Percentiles rank a stretch among this genome's conserved stretches.
Evolutionary conservation across 2,329 filamentous ascomycete genomes (phyloP).

Genomic region (Ophiostoma perfectum): DNA sequence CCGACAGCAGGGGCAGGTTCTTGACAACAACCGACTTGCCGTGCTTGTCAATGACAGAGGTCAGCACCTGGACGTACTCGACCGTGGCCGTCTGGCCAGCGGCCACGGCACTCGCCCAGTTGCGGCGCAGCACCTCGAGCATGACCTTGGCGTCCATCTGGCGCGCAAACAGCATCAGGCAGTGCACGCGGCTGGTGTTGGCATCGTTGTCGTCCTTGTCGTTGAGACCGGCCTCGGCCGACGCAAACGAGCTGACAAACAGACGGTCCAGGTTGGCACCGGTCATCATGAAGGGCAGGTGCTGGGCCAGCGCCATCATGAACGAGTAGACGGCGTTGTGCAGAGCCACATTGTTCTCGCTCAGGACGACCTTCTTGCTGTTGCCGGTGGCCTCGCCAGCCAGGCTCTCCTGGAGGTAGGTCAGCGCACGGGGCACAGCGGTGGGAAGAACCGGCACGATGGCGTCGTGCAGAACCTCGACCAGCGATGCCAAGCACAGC

Average conservation of each 20-base stretch:
- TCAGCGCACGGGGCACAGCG: slow-evolving; percentile 65
- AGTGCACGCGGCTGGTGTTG: slow-evolving; percentile 60
- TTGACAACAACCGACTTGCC: slow-evolving; percentile 73
- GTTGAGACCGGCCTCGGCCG: slow-evolving; percentile 58
- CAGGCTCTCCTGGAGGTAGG: slow-evolving; percentile 63
- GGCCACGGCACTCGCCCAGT: slow-evolving; percentile 61
- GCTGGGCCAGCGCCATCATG: slow-evolving; percentile 70
- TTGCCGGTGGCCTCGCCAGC: slow-evolving; percentile 34
- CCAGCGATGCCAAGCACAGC: slow-evolving; percentile 79
- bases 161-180: slow-evolving; percentile 68
- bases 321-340: slow-evolving; percentile 81
- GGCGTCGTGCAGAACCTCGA: slow-evolving; percentile 80
- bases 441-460: slow-evolving; percentile 77
- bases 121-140: slow-evolving; percentile 65
- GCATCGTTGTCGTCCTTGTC: slow-evolving; percentile 54
- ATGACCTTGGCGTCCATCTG: slow-evolving; percentile 72
- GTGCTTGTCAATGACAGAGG: slow-evolving; percentile 67
- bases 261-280: slow-evolving; percentile 66
- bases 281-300: slow-evolving; percentile 86
- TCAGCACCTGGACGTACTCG: slow-evolving; percentile 66
- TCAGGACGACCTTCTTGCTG: background rate
- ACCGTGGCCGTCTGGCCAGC: slow-evolving; percentile 58
- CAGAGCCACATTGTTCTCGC: slow-evolving; percentile 44
- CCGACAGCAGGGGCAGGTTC: slow-evolving; percentile 64
- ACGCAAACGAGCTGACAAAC: slow-evolving; percentile 65